Conservation (phyloP, 257 asterid genomes). For the Cruciata laevipes region DNA sequence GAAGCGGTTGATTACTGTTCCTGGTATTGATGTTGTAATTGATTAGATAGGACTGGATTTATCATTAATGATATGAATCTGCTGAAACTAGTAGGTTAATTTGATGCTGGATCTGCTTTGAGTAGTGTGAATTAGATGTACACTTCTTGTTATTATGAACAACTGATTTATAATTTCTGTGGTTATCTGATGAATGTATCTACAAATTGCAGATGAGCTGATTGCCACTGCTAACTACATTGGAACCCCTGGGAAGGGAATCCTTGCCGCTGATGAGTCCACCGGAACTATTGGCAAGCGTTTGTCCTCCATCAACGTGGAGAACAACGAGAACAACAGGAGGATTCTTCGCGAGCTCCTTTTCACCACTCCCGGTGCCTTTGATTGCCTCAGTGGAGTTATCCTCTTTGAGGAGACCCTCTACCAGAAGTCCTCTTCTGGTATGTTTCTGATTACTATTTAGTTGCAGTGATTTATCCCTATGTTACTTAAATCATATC, state of each 20-base stretch:
- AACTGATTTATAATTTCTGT: background rate
- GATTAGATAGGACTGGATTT: too few relatives aligned
- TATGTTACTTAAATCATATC: background rate
- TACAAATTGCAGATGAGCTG: constrained; percentile 62
- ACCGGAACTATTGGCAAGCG: constrained; percentile 96
- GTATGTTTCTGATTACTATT: constrained; percentile 21
- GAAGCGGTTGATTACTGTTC: background rate
- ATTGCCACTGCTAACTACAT: constrained; percentile 77
- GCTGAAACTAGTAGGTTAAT: background rate
- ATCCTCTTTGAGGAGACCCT: constrained; percentile 90
- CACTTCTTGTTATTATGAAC: too few relatives aligned
- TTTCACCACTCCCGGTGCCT: constrained; percentile 75
- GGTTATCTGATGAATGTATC: background rate
- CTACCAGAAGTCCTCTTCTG: constrained; percentile 79
- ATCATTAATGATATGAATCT: background rate
- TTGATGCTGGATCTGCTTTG: background rate
- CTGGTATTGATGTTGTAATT: too few relatives aligned
- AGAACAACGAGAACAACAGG: constrained; percentile 72
- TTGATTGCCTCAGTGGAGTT: constrained; percentile 78
- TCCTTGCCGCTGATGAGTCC: constrained; percentile 93
- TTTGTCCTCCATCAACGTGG: constrained; percentile 72
- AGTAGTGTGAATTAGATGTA: background rate
- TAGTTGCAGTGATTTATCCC: background rate
- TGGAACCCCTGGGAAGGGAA: constrained; percentile 92
- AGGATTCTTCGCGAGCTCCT: constrained; percentile 88